Percentiles rank a stretch among this genome's conserved stretches.
These are phyloP conservation scores for Colletotrichum spinosum DNA, from an alignment of 2,329 filamentous ascomycete species.

Conservation along the genomic window DNA sequence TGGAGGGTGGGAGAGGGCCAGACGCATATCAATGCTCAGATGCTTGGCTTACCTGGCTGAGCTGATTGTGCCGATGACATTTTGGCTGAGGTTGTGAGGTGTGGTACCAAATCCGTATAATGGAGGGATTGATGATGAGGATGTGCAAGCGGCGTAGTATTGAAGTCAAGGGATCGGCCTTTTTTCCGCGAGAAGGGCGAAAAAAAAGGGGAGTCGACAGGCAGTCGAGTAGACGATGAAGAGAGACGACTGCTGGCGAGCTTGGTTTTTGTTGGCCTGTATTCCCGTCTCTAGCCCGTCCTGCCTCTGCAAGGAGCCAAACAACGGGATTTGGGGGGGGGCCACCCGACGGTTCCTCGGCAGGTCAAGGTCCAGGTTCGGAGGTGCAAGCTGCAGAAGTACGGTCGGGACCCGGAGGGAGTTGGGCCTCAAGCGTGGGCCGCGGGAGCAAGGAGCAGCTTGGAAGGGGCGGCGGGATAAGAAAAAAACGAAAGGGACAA, in stretches of 20 bases:
- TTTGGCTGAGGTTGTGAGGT: conserved; percentile 32
- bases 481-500: conserved; percentile 7
- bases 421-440: conserved; percentile 13
- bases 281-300: conserved; percentile 32
- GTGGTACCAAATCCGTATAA: conserved; percentile 24
- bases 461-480: neutral
- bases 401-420: conserved; percentile 20
- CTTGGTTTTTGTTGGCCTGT: conserved; percentile 33
- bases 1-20: conserved; percentile 29
- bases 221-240: conserved; percentile 4
- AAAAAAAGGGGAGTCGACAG: conserved; percentile 21
- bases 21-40: conserved; percentile 31
- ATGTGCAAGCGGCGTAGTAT: conserved; percentile 34
- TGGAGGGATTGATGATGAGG: conserved; percentile 35
- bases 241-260: conserved; percentile 24
- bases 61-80: conserved; percentile 39
- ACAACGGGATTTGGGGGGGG: conserved; percentile 26
- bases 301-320: conserved; percentile 34
- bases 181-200: conserved; percentile 7
- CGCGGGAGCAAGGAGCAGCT: conserved; percentile 16
- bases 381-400: conserved; percentile 19
- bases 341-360: conserved; percentile 29
- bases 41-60: conserved; percentile 41
- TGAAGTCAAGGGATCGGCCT: conserved; percentile 32
- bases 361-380: conserved; percentile 17